Conservation (phyloP, 2,329 filamentous ascomycete species). For the Chaetomium olivaceum region DNA sequence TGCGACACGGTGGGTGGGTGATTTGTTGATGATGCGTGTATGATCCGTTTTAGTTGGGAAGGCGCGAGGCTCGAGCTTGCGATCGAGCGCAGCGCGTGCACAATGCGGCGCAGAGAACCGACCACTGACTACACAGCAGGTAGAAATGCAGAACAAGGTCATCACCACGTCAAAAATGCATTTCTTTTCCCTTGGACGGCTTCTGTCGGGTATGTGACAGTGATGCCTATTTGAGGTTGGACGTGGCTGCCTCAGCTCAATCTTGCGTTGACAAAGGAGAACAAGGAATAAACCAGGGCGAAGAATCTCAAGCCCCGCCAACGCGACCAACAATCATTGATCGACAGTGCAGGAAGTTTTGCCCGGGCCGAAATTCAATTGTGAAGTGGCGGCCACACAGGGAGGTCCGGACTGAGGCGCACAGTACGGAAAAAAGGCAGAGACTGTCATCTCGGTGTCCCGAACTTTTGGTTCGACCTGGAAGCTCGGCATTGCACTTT, state of each 20-base stretch:
- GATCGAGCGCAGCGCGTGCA: background rate
- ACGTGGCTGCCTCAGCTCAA: background rate
- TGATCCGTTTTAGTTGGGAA: background rate
- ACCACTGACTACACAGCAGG: background rate
- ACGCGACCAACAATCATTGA: conserved; percentile 3
- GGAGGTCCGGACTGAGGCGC: background rate
- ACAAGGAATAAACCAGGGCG: background rate
- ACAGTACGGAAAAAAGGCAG: background rate
- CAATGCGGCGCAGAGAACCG: background rate
- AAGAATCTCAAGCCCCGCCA: background rate
- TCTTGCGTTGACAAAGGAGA: background rate
- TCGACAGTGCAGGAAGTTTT: background rate
- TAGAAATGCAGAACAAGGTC: background rate
- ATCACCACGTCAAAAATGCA: background rate
- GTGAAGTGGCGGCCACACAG: background rate
- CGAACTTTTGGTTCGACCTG: conserved; percentile 7
- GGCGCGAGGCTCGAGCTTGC: background rate
- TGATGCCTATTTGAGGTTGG: background rate
- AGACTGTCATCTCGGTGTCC: background rate
- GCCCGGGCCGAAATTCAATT: background rate
- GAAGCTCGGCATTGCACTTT: conserved; percentile 3
- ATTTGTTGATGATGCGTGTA: background rate
- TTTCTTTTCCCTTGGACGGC: background rate
- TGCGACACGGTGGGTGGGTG: background rate
- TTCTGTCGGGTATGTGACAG: background rate